Percentiles rank a stretch among this genome's conserved stretches.
phyloP scores from a whole-genome alignment of 1,284 basidiomycete genomes.

The Cutaneotrichosporon cyanovorans region DNA sequence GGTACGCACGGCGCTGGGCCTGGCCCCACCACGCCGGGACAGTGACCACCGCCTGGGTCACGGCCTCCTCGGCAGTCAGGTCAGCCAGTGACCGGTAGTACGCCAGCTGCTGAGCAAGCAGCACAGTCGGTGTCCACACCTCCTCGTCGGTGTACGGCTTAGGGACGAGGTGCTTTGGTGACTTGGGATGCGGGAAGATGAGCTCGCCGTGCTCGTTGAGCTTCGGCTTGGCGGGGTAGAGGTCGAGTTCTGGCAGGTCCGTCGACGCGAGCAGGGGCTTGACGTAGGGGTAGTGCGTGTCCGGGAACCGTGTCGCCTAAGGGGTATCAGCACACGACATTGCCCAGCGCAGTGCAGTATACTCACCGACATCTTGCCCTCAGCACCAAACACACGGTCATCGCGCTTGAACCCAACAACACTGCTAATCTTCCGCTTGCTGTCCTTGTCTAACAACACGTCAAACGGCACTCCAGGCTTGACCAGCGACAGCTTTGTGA shows the following conservation, averaged over 20 bases:
- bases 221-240: conserved; percentile 40
- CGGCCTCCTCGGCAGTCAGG: conserved; percentile 56
- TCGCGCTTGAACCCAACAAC: conserved; percentile 79
- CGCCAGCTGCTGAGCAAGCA: conserved; percentile 87
- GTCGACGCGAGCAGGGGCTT: conserved; percentile 67
- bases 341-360: too few relatives aligned
- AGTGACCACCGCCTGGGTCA: conserved; percentile 73
- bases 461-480: conserved; percentile 95
- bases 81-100: conserved; percentile 87
- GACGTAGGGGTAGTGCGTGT: conserved; percentile 75
- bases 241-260: conserved; percentile 48
- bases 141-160: conserved; percentile 49
- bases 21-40: conserved; percentile 82
- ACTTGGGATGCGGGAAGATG: conserved; percentile 63
- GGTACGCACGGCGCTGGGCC: conserved; percentile 76
- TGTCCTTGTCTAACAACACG: conserved; percentile 90
- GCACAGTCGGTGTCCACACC: conserved; percentile 73
- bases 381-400: conserved; percentile 79
- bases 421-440: conserved; percentile 88
- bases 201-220: conserved; percentile 50
- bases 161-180: conserved; percentile 55
- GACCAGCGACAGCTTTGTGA: conserved; percentile 91
- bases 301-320: conserved; percentile 82
- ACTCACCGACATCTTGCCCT: conserved; percentile 78
- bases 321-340: too few relatives aligned